Conservation (phyloP, 352 stramenopile genomes). For the Chloridella minuta region DNA sequence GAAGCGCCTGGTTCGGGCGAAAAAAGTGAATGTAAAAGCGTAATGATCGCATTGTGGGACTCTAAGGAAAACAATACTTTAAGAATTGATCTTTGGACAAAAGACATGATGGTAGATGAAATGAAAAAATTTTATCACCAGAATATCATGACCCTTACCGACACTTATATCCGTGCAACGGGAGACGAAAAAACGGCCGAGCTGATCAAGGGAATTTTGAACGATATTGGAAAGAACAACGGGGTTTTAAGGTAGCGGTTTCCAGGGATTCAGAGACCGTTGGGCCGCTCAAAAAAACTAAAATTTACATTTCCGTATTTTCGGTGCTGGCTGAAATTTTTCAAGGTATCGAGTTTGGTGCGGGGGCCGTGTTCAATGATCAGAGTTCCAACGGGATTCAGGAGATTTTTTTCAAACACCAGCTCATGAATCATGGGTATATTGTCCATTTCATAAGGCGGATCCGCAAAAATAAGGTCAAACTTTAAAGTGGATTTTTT, state of each 20-base stretch:
- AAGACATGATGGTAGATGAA: neutral
- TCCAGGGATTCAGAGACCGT: too few relatives aligned
- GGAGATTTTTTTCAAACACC: neutral
- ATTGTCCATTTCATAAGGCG: neutral
- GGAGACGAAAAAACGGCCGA: neutral
- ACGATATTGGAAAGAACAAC: neutral
- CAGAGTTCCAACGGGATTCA: neutral
- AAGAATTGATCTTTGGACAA: neutral
- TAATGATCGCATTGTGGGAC: neutral
- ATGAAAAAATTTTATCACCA: constrained; percentile 4
- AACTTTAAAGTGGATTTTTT: neutral
- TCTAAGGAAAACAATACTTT: neutral
- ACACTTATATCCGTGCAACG: neutral
- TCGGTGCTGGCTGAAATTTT: neutral
- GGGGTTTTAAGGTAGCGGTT: neutral
- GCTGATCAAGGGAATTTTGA: neutral
- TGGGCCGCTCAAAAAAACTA: neutral
- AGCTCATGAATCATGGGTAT: neutral
- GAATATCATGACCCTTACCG: neutral
- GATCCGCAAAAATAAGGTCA: neutral
- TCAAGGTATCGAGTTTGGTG: neutral
- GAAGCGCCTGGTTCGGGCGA: neutral
- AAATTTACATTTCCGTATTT: neutral
- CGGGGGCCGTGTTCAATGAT: neutral
- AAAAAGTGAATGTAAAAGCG: neutral